phyloP scores from a whole-genome alignment of 352 stramenopile species.

The Pythium periplocum region DNA sequence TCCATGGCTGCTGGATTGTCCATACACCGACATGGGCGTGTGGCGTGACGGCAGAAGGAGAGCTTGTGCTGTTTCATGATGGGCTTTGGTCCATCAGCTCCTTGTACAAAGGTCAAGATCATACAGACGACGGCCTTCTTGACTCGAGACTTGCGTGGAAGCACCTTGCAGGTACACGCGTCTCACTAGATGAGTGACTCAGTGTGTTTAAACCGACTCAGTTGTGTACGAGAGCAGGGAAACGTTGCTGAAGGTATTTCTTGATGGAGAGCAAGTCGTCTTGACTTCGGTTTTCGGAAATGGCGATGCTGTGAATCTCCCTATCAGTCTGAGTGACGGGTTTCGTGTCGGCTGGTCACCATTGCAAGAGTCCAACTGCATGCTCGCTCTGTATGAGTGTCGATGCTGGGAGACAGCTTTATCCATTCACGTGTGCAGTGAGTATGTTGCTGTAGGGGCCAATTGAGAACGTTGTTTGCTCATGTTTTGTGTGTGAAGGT shows the following conservation, averaged over 20 bases:
- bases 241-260: neutral
- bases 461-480: constrained; percentile 1
- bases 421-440: neutral
- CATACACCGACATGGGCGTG: constrained; percentile 22
- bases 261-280: constrained; percentile 10
- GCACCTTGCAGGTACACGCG: constrained; percentile 15
- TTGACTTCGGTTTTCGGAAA: neutral
- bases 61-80: constrained; percentile 7
- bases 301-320: neutral
- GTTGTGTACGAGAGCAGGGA: too few species aligned
- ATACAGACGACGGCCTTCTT: too few species aligned
- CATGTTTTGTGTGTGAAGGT: constrained; percentile 8
- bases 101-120: too few species aligned
- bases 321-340: neutral
- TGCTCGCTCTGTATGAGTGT: constrained; percentile 19
- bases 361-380: neutral
- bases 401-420: constrained; percentile 8
- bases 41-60: constrained; percentile 11
- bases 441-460: neutral
- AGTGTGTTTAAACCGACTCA: too few species aligned
- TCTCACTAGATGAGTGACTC: too few species aligned
- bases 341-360: constrained; percentile 17
- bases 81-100: constrained; percentile 2
- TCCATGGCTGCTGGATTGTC: constrained; percentile 25
- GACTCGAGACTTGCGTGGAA: constrained; percentile 5